Evolutionary conservation across 2,329 filamentous ascomycete genomes (phyloP), one percentile per base, ranked within the genome.

Genomic region (Aspergillus caelatus): DNA sequence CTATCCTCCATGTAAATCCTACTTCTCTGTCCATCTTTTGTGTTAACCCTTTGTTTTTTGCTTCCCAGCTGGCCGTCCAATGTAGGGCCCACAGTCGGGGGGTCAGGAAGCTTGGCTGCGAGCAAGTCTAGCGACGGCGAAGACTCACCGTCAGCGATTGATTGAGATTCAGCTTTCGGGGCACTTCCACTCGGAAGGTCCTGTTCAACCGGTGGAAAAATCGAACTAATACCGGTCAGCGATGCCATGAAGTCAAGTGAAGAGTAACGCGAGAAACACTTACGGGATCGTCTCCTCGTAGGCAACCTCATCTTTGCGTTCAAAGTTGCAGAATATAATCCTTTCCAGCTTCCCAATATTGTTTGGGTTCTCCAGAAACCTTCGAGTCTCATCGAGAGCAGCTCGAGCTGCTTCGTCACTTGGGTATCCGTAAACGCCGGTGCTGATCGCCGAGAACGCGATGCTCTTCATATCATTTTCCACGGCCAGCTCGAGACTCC

Each of bases 351-450:
- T 82, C 69, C 69, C 79, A 65, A 67, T 80, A 55, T 75, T 75
- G 11, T 71, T 71, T 8, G 74, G 71, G 6, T 67, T 75, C 12
- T 83, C 81, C 28, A 90, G 70, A 72, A 88, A 89, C 48, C 77
- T 77, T 59, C 83, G 81, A 52, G 88, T 85, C 43, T 86, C 86
- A 36, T 84, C 81, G 58, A 91, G 84, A 1, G 93, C 95, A 11
- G 90, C 84, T n/a, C 82, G 76, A 0, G 93, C 92, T 1, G 94
- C 95, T 46, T 89, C 85, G 0, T 74, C 67, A 70, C 87, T 91
- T 0, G 94, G 94, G 74, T 96, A 98, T 0, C 92, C 92, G 74
- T 97, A 98, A 1, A 97, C 77, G 0, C 94, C 95, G 0, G 94
- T 97, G 73, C 93, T 96, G 64, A 98, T 85, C 23, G 88, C 90